Evolutionary conservation across 352 stramenopile species (phyloP).

Genomic region (Plasmopara muralis): DNA sequence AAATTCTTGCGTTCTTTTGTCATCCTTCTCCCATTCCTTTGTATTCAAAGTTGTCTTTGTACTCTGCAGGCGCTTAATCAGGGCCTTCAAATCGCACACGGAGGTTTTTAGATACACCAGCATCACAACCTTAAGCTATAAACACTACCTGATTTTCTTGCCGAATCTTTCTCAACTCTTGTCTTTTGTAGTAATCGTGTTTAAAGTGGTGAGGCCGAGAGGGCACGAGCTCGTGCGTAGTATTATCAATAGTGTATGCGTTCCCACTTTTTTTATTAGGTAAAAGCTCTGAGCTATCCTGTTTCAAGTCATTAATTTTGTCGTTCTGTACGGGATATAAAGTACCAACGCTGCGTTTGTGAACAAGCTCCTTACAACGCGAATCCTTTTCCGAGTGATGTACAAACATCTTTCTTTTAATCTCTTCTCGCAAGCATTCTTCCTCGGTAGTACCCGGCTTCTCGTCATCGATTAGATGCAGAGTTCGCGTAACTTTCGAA

Average conservation of each 20-base stretch:
- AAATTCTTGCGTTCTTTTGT: constrained; percentile 66
- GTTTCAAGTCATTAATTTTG: background rate
- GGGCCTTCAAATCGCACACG: constrained; percentile 15
- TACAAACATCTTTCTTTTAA: constrained; percentile 1
- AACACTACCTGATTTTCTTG: constrained; percentile 55
- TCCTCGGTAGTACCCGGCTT: constrained; percentile 6
- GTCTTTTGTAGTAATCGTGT: constrained; percentile 55
- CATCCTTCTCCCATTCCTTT: constrained; percentile 68
- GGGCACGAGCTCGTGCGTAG: constrained; percentile 19
- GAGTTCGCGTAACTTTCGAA: constrained; percentile 2
- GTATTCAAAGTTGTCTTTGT: constrained; percentile 58
- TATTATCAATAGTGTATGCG: constrained; percentile 8
- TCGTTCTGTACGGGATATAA: background rate
- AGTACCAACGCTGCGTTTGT: constrained; percentile 1
- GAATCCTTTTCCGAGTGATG: constrained; percentile 1
- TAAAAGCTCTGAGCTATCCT: too few species aligned
- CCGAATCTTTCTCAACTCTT: constrained; percentile 67
- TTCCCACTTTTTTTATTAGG: background rate
- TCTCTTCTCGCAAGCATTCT: constrained; percentile 17
- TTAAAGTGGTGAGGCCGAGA: constrained; percentile 1
- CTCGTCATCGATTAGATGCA: constrained; percentile 7
- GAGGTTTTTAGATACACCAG: constrained; percentile 1
- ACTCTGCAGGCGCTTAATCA: constrained; percentile 55
- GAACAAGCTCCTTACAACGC: background rate
- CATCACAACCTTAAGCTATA: background rate